Conservation (phyloP, 805 yeast species). For the Ogataea methanolica region DNA sequence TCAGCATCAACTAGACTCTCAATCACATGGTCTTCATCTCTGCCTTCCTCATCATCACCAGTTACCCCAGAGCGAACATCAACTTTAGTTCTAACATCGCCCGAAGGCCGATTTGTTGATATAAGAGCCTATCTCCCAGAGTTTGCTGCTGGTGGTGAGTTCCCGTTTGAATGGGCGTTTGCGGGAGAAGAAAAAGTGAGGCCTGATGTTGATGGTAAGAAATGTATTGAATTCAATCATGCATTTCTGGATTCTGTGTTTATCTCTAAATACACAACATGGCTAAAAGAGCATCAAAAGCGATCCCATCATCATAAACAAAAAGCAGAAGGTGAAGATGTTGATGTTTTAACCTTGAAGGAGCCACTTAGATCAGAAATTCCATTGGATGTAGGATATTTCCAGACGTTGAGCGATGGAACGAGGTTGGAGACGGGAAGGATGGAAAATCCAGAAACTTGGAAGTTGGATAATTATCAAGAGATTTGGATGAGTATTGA, state of each 20-base stretch:
- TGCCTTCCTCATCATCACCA: slow-evolving; percentile 23
- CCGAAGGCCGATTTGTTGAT: slow-evolving; percentile 43
- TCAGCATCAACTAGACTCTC: slow-evolving; percentile 40
- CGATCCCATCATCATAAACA: background rate
- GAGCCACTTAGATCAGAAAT: slow-evolving; percentile 6
- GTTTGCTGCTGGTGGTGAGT: slow-evolving; percentile 15
- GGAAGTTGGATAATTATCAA: slow-evolving; percentile 38
- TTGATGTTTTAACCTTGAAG: background rate
- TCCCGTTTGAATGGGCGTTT: slow-evolving; percentile 57
- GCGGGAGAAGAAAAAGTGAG: slow-evolving; percentile 43
- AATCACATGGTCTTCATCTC: slow-evolving; percentile 44
- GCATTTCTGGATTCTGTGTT: slow-evolving; percentile 38
- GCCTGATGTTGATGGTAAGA: slow-evolving; percentile 22
- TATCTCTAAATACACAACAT: slow-evolving; percentile 17
- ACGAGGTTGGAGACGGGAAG: slow-evolving; percentile 46
- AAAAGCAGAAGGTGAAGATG: background rate
- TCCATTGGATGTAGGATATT: slow-evolving; percentile 42
- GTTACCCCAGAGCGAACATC: slow-evolving; percentile 34
- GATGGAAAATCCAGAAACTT: slow-evolving; percentile 44
- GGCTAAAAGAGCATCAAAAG: background rate
- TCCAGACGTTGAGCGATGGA: slow-evolving; percentile 34
- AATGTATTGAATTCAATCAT: slow-evolving; percentile 36
- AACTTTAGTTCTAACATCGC: slow-evolving; percentile 46
- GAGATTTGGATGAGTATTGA: slow-evolving; percentile 54
- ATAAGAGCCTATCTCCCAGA: slow-evolving; percentile 22